phyloP scores from a whole-genome alignment of 768 basidiomycete species.

The Podaxis sp. region DNA sequence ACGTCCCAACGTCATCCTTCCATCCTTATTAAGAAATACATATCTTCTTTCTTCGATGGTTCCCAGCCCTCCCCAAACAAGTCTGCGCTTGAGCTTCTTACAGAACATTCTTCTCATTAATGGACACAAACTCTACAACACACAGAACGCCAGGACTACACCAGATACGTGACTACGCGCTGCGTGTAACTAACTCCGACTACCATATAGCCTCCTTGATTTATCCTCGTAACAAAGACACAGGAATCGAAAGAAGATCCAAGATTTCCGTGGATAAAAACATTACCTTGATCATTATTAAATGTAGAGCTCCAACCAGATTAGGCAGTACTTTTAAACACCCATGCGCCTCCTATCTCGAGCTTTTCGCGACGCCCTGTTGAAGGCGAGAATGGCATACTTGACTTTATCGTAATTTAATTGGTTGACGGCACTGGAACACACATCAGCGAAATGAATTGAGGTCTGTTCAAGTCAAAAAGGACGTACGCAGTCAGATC shows the following conservation, averaged over 20 bases:
- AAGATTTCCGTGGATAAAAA: constrained; percentile 11
- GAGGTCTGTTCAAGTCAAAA: constrained; percentile 4
- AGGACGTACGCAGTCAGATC: constrained; percentile 71
- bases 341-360: constrained; percentile 57
- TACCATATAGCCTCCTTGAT: not conserved
- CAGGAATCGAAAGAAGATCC: not conserved
- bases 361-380: constrained; percentile 72
- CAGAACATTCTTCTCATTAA: not conserved
- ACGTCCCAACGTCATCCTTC: constrained; percentile 1
- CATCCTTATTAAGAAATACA: not conserved
- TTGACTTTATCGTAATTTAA: constrained; percentile 80
- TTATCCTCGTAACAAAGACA: not conserved
- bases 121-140: not conserved
- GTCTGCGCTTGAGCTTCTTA: not conserved
- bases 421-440: constrained; percentile 57
- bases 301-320: constrained; percentile 10
- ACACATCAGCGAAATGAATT: constrained; percentile 14
- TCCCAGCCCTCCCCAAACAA: not conserved
- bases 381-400: constrained; percentile 67
- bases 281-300: constrained; percentile 14
- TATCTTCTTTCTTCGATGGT: not conserved
- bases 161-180: not conserved
- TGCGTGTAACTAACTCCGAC: not conserved
- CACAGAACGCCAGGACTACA: not conserved
- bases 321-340: constrained; percentile 30